phyloP scores from a whole-genome alignment of 768 basidiomycete species.

The Podaxis sp. region DNA sequence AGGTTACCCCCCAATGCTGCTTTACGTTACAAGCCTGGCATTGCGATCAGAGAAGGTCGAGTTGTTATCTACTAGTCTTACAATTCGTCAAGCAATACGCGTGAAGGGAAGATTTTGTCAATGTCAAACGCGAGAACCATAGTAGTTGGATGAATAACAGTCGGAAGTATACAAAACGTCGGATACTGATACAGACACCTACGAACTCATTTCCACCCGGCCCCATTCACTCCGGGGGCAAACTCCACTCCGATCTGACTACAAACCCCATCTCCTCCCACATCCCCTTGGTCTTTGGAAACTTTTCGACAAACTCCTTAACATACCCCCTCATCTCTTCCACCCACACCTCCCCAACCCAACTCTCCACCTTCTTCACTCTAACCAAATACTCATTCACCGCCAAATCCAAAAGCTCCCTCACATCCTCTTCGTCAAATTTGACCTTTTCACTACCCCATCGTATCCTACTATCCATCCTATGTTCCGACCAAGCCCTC shows the following conservation, averaged over 20 bases:
- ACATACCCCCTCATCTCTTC: conserved; percentile 21
- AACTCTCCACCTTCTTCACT: conserved; percentile 17
- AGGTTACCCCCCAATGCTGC: no score
- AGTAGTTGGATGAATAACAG: no score
- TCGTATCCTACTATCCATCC: conserved; percentile 19
- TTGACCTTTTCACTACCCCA: conserved; percentile 33
- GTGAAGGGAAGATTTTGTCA: no score
- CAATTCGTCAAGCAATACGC: no score
- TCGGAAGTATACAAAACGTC: no score
- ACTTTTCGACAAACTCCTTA: conserved; percentile 17
- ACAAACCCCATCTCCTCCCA: conserved; percentile 21
- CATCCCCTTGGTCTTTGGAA: conserved; percentile 13
- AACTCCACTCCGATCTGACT: conserved; percentile 4
- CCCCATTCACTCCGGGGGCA: neutral
- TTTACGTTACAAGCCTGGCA: no score
- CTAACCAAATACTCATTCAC: conserved; percentile 19
- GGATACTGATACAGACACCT: no score
- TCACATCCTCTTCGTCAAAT: conserved; percentile 37
- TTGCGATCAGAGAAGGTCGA: no score
- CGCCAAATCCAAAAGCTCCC: conserved; percentile 34
- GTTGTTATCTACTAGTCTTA: no score
- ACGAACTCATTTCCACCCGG: no score
- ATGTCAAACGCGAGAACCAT: no score
- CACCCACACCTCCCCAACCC: conserved; percentile 27
- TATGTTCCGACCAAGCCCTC: conserved; percentile 38